Evolutionary conservation across 2,329 filamentous ascomycete genomes (phyloP).

Genomic region (Aspergillus terreus): DNA sequence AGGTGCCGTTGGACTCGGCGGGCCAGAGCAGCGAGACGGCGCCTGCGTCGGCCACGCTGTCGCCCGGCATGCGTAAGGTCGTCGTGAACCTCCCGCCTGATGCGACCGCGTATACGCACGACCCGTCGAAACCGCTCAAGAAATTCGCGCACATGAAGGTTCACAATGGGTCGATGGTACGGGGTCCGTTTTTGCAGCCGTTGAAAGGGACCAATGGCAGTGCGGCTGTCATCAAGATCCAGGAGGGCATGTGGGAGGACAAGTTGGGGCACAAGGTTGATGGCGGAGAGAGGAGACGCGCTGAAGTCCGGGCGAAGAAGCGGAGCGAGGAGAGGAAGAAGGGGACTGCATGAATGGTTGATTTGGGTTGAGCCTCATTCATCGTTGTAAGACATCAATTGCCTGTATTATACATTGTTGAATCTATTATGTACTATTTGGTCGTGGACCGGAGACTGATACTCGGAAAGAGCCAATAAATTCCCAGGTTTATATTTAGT

Average conservation of each 20-base stretch:
- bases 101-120: constrained; percentile 54
- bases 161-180: constrained; percentile 64
- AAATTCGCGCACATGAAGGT: constrained; percentile 65
- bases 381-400: not conserved
- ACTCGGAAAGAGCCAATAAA: too few species aligned
- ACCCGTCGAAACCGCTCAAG: constrained; percentile 42
- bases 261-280: constrained; percentile 86
- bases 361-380: not conserved
- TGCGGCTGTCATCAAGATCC: constrained; percentile 64
- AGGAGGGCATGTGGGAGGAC: constrained; percentile 92
- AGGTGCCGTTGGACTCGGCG: constrained; percentile 45
- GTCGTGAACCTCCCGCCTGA: constrained; percentile 58
- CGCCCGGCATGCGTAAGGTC: constrained; percentile 54
- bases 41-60: constrained; percentile 47
- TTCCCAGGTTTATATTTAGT: too few species aligned
- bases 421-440: not conserved
- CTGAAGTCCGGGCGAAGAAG: constrained; percentile 83
- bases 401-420: constrained; percentile 1
- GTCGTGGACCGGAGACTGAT: not conserved
- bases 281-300: constrained; percentile 86
- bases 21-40: constrained; percentile 20
- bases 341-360: constrained; percentile 23
- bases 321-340: constrained; percentile 75
- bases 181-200: constrained; percentile 69
- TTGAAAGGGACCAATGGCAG: constrained; percentile 58